Percentiles rank a stretch among this genome's conserved stretches.
These are phyloP conservation scores for Fusarium newnesense DNA, from an alignment of 2,329 filamentous ascomycete species.

Conservation along the genomic window DNA sequence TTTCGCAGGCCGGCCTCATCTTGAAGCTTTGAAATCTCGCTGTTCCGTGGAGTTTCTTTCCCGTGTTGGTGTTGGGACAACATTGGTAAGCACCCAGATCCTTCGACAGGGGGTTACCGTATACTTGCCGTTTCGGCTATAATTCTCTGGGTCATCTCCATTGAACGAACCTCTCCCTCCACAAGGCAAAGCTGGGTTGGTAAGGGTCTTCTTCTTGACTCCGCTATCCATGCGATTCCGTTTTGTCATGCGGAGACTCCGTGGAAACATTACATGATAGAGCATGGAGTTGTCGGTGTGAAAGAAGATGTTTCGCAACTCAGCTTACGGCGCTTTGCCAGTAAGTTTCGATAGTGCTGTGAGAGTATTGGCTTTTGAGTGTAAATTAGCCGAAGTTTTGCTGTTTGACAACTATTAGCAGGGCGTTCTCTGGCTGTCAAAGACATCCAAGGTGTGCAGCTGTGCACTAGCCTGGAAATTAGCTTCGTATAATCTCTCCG, in stretches of 20 bases:
- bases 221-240: background rate
- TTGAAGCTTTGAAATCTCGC: constrained; percentile 16
- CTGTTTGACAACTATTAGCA: background rate
- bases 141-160: background rate
- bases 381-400: background rate
- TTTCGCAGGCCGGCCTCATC: background rate
- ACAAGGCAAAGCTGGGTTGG: constrained; percentile 1
- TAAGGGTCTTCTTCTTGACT: background rate
- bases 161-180: background rate
- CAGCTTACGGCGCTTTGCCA: background rate
- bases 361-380: background rate
- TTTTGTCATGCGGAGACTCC: constrained; percentile 11
- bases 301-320: background rate
- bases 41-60: constrained; percentile 10
- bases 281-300: background rate
- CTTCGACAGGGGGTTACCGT: background rate
- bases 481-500: background rate
- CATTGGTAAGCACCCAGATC: background rate
- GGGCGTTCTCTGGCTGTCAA: background rate
- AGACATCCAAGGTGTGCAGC: background rate
- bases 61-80: background rate
- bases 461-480: constrained; percentile 1
- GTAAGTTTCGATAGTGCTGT: background rate
- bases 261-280: background rate
- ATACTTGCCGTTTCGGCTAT: background rate